Base-by-base conservation (phyloP, 2,329 filamentous ascomycete genomes). In the Sclerotinia spermophila region DNA sequence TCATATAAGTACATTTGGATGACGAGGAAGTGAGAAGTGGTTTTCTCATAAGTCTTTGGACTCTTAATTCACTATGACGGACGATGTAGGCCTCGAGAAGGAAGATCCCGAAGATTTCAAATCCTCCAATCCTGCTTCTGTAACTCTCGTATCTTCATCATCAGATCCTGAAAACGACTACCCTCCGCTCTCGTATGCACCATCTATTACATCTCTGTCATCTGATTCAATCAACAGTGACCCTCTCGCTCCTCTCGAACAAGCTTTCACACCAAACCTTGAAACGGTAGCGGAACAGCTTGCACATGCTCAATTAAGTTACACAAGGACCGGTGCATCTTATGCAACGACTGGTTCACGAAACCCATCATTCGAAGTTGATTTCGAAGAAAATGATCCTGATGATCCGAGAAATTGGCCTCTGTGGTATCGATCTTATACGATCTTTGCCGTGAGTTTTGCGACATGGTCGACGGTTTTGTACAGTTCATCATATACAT, bases 401-500 rank as follows among this genome's bases (percentile, higher is more conserved):
- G 84, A 85, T 19, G 90, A 93, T 76, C 91, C 92, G 0, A 84
- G 85, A 70, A 90, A 91, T 77, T 94, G 92, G 91, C 80, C 87
- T 0, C 76, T 89, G 44, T 84, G 81, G 76, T 81, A 81, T 73
- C 81, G 81, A 62, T 77, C 76, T 55, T 67, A 78, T 38, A 79
- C 78, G 15, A 79, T 82, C n/a, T 78, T 75, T 1, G 76, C 78
- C 7, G 78, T 83, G 2, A 78, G 80, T 76, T 79, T 78, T 60
- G 76, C 79, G 55, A 80, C 79, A 56, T 79, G 79, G 80, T 79
- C 72, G 78, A 84, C 73, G 71, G 89, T 93, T 24, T 78, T 93
- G 60, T 93, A 94, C 78, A 93, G 90, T 61, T 96, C 93, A 0
- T 90, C 87, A 67, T 96, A 96, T 78, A 93, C 92, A 0, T 87